Conservation (phyloP, 2,329 filamentous ascomycete genomes). For the Calonectria naviculata region DNA sequence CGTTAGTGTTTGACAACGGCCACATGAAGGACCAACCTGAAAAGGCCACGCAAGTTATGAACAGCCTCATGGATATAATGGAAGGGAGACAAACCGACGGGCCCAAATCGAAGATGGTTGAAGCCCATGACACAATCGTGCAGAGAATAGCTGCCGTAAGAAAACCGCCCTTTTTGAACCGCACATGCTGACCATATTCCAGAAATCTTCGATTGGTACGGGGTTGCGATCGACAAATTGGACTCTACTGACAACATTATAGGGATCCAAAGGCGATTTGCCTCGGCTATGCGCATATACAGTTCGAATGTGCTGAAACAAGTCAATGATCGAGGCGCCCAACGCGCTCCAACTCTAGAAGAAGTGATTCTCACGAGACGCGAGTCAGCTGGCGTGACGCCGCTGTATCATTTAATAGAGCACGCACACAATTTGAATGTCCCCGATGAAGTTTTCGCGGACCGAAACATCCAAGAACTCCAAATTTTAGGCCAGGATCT, state of each 20-base stretch:
- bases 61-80: neutral
- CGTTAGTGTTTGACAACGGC: neutral
- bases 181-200: neutral
- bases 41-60: neutral
- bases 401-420: too few species aligned
- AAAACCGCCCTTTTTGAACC: neutral
- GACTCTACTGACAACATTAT: neutral
- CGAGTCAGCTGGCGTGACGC: too few species aligned
- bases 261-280: neutral
- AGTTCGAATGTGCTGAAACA: neutral
- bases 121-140: neutral
- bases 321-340: neutral
- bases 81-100: neutral
- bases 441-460: too few species aligned
- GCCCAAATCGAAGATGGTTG: neutral
- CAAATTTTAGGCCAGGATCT: too few species aligned
- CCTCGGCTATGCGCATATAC: neutral
- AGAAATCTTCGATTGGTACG: neutral
- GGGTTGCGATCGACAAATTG: neutral
- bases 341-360: too few species aligned
- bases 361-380: too few species aligned
- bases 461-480: neutral
- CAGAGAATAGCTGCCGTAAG: neutral
- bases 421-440: too few species aligned
- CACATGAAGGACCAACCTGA: neutral